Evolutionary conservation across 2,329 filamentous ascomycete genomes (phyloP).

Genomic region (Ascochyta rabiei): DNA sequence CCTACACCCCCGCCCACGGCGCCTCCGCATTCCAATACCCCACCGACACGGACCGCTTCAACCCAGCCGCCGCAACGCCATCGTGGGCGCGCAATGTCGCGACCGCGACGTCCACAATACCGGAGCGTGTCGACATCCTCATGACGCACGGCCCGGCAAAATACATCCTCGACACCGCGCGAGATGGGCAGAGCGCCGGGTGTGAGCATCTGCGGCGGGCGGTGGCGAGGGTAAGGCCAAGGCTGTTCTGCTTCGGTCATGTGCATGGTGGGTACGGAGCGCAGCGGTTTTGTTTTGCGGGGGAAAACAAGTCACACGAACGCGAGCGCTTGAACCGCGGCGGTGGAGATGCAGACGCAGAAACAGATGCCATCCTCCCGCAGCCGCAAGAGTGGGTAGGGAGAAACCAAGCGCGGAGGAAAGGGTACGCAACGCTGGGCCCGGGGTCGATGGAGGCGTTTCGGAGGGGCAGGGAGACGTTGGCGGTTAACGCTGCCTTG

Average conservation of each 20-base stretch:
- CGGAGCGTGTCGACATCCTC: constrained; percentile 57
- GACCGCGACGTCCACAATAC: constrained; percentile 3
- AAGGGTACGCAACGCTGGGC: no score
- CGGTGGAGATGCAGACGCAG: no score
- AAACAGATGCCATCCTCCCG: no score
- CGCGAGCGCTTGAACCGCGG: no score
- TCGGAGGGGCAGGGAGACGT: no score
- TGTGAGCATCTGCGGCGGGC: constrained; percentile 62
- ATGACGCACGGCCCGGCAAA: constrained; percentile 67
- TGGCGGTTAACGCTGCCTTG: no score
- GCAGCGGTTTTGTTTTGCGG: constrained; percentile 7
- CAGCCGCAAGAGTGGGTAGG: no score
- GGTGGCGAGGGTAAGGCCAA: constrained; percentile 56
- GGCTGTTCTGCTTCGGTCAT: constrained; percentile 67
- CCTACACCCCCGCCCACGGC: constrained; percentile 60
- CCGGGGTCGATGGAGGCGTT: no score
- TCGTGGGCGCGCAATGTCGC: constrained; percentile 27
- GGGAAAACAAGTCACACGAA: no score
- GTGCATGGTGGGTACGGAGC: constrained; percentile 62
- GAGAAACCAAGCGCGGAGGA: no score
- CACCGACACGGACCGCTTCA: constrained; percentile 58
- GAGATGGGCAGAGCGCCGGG: constrained; percentile 52
- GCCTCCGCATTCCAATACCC: constrained; percentile 61
- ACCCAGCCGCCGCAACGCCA: constrained; percentile 36
- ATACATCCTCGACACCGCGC: constrained; percentile 56